phyloP scores from a whole-genome alignment of 257 asterid species.

The Salvia miltiorrhiza region DNA sequence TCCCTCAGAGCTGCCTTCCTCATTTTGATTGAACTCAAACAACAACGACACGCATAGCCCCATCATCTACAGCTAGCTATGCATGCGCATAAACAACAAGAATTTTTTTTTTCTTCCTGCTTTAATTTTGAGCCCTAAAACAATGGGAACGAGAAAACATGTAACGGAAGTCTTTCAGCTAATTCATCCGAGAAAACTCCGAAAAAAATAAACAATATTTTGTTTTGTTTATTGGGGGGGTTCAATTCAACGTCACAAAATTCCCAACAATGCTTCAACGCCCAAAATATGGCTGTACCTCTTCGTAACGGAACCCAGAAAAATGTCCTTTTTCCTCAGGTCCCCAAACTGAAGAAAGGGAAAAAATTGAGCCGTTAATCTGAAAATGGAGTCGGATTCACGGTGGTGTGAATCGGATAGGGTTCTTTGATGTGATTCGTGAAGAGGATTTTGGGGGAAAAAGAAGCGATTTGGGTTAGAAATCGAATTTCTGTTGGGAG shows the following conservation, averaged over 20 bases:
- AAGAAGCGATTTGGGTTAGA: slow-evolving; percentile 29
- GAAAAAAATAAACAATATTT: neutral
- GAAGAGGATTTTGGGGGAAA: slow-evolving; percentile 26
- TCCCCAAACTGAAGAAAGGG: slow-evolving; percentile 4
- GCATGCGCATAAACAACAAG: slow-evolving; percentile 26
- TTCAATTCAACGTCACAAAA: slow-evolving; percentile 41
- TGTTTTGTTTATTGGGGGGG: neutral
- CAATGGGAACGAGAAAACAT: neutral
- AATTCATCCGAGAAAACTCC: slow-evolving; percentile 6
- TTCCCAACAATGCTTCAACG: slow-evolving; percentile 41
- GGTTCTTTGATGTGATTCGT: slow-evolving; percentile 26
- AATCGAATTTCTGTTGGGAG: slow-evolving; percentile 48
- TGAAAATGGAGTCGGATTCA: slow-evolving; percentile 15
- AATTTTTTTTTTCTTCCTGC: neutral
- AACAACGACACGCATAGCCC: slow-evolving; percentile 34
- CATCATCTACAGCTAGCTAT: slow-evolving; percentile 38
- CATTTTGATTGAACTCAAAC: slow-evolving; percentile 34
- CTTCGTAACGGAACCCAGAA: slow-evolving; percentile 32
- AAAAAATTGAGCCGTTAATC: slow-evolving; percentile 16
- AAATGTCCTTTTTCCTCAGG: slow-evolving; percentile 10
- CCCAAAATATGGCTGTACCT: slow-evolving; percentile 20
- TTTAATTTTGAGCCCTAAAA: neutral
- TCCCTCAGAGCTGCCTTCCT: slow-evolving; percentile 23
- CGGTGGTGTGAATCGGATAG: slow-evolving; percentile 16
- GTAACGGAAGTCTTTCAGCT: slow-evolving; percentile 14